Evolutionary conservation across 2,329 filamentous ascomycete genomes (phyloP), one percentile per base, ranked within the genome.

Genomic region (Colletotrichum agaves): DNA sequence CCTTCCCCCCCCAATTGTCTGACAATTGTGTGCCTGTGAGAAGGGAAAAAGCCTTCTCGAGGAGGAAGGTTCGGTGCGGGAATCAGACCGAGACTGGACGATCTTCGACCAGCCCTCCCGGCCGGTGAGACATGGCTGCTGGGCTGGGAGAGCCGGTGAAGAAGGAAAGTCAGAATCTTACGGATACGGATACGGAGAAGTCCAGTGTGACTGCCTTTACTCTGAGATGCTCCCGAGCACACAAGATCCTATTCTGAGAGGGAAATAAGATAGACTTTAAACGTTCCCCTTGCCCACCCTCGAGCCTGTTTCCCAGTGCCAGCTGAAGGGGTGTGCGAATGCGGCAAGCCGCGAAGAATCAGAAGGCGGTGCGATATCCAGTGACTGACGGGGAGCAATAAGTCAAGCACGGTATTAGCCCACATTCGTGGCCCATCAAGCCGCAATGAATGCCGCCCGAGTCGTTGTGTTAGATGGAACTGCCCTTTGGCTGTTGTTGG

Each of bases 221-320:
- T 43, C 21, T 49, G 21, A 11, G 21, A 50, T 31, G 47, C 47
- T 27, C n/a, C n/a, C 21, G 47, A 44, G 23, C 55, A 50, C 55
- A 55, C 52, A 59, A 21, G 43, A 44, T 37, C 57, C 10, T 27
- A 21, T 46, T n/a, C 12, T 56, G 13, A 21, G 35, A 35, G 3
- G 44, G 43, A 50, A 62, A 43, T 44, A 56, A 66, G 58, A 43
- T 61, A 50, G 43, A 19, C 21, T 66, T 19, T 50, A 59, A n/a
- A 39, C 60, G 19, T 63, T 37, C 10, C 35, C 35, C 35, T 19
- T n/a, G 5, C 39, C 23, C 23, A 27, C 23, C 23, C 5, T 27
- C 23, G 23, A 27, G 39, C 17, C 35, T 27, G 39, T 39, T 10
- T 3, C n/a, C 21, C 41, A 13, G n/a, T n/a, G 23, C 13, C 53